Conservation (phyloP, 768 basidiomycete species). For the Lactifluus volemus region DNA sequence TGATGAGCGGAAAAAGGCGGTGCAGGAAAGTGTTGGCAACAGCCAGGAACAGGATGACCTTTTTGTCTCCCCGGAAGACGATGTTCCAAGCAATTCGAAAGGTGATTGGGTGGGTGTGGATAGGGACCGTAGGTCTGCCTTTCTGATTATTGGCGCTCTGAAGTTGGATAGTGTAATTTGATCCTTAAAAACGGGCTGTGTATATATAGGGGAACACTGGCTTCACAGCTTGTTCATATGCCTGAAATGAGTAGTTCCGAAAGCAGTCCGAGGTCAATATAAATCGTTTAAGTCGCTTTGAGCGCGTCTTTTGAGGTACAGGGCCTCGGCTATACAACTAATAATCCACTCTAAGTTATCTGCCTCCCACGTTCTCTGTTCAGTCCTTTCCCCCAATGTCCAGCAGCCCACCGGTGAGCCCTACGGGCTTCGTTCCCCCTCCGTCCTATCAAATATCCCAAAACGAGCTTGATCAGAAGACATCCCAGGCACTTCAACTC, state of each 20-base stretch:
- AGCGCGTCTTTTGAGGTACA: too few relatives aligned
- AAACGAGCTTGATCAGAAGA: slow-evolving; percentile 13
- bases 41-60: slow-evolving; percentile 39
- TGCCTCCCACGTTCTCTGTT: background rate
- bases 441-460: slow-evolving; percentile 17
- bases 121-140: slow-evolving; percentile 71
- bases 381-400: background rate
- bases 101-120: slow-evolving; percentile 76
- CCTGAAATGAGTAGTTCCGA: too few relatives aligned
- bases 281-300: too few relatives aligned
- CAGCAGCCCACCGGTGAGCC: background rate
- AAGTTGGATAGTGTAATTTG: slow-evolving; percentile 61
- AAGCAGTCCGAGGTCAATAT: too few relatives aligned
- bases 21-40: slow-evolving; percentile 21
- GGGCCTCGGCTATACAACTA: background rate
- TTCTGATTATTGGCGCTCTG: slow-evolving; percentile 68
- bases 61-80: slow-evolving; percentile 54
- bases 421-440: slow-evolving; percentile 2
- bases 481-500: background rate
- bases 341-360: background rate
- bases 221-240: too few relatives aligned
- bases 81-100: slow-evolving; percentile 36
- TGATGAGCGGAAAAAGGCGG: slow-evolving; percentile 30
- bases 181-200: background rate
- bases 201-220: too few relatives aligned